phyloP scores from a whole-genome alignment of 2,329 filamentous ascomycete species.

The Mariannaea elegans region DNA sequence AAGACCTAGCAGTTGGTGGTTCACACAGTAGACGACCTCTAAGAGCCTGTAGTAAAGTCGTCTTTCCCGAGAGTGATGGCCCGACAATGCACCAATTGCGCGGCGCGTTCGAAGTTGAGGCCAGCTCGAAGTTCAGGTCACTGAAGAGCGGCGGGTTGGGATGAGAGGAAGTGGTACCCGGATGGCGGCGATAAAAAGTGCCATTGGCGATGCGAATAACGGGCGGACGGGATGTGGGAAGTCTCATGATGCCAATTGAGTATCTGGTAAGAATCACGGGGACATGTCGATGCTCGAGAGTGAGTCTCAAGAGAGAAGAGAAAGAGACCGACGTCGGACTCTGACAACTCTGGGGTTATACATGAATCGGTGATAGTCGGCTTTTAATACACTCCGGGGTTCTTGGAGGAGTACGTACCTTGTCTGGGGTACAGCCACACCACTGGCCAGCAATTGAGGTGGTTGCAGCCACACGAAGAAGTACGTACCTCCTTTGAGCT shows the following conservation, averaged over 20 bases:
- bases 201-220: constrained; percentile 79
- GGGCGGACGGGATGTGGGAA: constrained; percentile 55
- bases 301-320: background rate
- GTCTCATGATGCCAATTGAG: constrained; percentile 47
- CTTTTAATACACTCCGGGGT: constrained; percentile 18
- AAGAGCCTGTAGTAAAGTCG: constrained; percentile 82
- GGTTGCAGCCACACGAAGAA: too few species aligned
- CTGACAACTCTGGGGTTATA: constrained; percentile 5
- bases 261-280: background rate
- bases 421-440: background rate
- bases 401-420: constrained; percentile 28
- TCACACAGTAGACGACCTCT: constrained; percentile 78
- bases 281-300: constrained; percentile 18
- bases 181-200: constrained; percentile 84
- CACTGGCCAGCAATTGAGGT: background rate
- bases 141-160: constrained; percentile 79
- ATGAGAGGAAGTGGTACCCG: constrained; percentile 58
- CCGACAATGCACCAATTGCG: constrained; percentile 88
- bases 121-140: constrained; percentile 74
- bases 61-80: constrained; percentile 80
- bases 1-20: constrained; percentile 79
- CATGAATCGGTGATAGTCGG: constrained; percentile 24
- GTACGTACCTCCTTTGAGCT: constrained; percentile 32
- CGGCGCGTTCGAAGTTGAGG: constrained; percentile 58
- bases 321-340: constrained; percentile 29